Percentiles rank a stretch among this genome's conserved stretches.
Evolutionary conservation across 192 early-diverging fungal genomes (phyloP).

Genomic region (Chytriomyces confervae): DNA sequence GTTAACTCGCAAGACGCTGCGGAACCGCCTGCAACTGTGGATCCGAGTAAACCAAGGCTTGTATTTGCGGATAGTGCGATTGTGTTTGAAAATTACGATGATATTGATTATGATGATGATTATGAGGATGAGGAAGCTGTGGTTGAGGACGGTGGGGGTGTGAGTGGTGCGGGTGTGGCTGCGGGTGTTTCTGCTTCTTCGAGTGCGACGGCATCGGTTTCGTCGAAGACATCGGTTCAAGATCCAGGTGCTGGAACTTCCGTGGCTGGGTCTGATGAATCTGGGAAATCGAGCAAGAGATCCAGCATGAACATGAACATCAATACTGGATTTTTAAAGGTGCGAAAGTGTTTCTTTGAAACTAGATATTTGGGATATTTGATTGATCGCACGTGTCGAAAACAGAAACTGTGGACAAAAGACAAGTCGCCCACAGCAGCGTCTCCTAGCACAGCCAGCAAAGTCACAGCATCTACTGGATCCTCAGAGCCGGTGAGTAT

Average conservation of each 20-base stretch:
- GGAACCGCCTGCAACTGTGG: conserved; percentile 30
- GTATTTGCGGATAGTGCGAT: conserved; percentile 43
- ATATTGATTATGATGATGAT: conserved; percentile 50
- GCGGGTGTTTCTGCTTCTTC: background rate
- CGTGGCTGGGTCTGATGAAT: background rate
- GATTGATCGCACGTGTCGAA: background rate
- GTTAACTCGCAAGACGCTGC: conserved; percentile 8
- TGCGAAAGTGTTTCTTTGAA: background rate
- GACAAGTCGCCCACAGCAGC: background rate
- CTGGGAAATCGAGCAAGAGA: background rate
- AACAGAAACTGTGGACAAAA: conserved; percentile 13
- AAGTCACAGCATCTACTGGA: background rate
- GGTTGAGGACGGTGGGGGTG: background rate
- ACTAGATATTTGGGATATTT: background rate
- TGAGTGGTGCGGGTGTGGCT: background rate
- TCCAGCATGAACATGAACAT: background rate
- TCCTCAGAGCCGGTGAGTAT: background rate
- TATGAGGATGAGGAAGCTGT: conserved; percentile 44
- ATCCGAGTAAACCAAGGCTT: conserved; percentile 37
- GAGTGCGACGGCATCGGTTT: background rate
- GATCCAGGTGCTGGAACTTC: background rate
- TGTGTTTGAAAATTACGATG: conserved; percentile 49
- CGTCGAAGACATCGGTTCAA: background rate
- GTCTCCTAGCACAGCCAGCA: background rate
- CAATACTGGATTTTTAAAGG: conserved; percentile 16